Base-by-base conservation (phyloP, 192 early-diverging fungal species). In the Entomortierella parvispora region DNA sequence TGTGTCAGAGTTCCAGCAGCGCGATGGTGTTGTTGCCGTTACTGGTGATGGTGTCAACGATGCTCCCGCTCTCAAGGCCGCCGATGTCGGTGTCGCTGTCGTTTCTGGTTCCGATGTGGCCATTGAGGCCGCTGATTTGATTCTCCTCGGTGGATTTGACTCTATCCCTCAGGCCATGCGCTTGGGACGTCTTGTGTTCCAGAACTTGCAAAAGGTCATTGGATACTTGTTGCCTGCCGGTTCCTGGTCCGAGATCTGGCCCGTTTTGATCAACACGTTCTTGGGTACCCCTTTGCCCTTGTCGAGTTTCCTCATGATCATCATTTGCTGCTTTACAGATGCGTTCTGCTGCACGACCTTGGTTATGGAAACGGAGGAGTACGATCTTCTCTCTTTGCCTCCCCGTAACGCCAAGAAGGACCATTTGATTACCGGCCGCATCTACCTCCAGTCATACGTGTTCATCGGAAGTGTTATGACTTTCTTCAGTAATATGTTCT, bases 1-100 rank as follows among this genome's bases (percentile, higher is more conserved):
- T 47, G 80, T 97, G n/a, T 84, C 87, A 54, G 85, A 91, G 65
- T 84, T 93, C 65, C 89, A 93, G 63, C 75, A 71, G n/a, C 89
- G 93, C 68, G 90, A 87, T 32, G 82, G 85, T 66, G 74, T 87
- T 15, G 94, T 98, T 26, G 96, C 90, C 4, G 93, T 96, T 3
- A 96, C 94, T 15, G 96, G 96, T 62, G 96, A 98, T 64, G 96
- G 95, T 62, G 93, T 94, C 14, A 97, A 97, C 71, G 96, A 98
- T 62, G 87, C 94, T 54, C 94, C 95, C 34, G 94, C 96, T 15
- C 86, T 98, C 62, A 95, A 92, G 56, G 89, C 90, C 20, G 95
- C 96, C 12, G 87, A 96, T 72, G 87, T 98, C 31, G 95, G 95
- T 44, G 85, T 98, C 31, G 93, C 96, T 46, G 94, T 98, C 86